Base-by-base conservation (phyloP, 2,329 filamentous ascomycete genomes). In the Scytalidium sp. region DNA sequence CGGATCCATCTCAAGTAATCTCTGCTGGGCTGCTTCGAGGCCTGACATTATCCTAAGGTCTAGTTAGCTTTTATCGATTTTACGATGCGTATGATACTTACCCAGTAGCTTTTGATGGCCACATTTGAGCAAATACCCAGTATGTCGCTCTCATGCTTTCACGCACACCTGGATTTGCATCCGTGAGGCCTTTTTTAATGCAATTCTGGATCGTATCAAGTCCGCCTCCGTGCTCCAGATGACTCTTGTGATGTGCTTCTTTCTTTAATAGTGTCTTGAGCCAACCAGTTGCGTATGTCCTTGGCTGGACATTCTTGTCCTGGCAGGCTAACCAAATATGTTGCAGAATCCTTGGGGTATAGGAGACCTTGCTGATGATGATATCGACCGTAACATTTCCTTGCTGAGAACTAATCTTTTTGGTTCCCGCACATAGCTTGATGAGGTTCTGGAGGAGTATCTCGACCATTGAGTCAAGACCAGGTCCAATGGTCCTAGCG, bases 271-370 rank as follows among this genome's bases (percentile, higher is more conserved):
- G 69, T 1, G 87, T 95, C 68, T 85, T 88, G 23, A 97, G 72
- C 94, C 94, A 99, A 7, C 80, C 85, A 2, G 87, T 78, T 2
- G 85, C 87, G 67, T 86, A 96, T 1, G 82, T 81, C 53, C 94
- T 84, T 15, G 92, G 87, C 63, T 94, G 88, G 2, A 92, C 86
- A 63, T 97, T 97, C 74, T 97, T 97, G 72, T 99, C 93, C 65
- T 95, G 87, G 54, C 82, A 87, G 20, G 93, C 92, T 47, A 75
- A 73, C 74, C 84, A 88, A 43, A 97, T 75, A 62, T 97, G 93
- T 66, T 96, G 88, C 76, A 97, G 80, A 54, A 97, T 78, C 22
- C 91, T 86, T 52, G 78, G 74, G 54, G 80, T 92, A 70, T 93
- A 97, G 0, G 91, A 86, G 23, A 87, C 87, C 59, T 87, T 85